These are phyloP conservation scores for Phyllachora maydis DNA, from an alignment of 2,329 filamentous ascomycete species.

Conservation along the genomic window DNA sequence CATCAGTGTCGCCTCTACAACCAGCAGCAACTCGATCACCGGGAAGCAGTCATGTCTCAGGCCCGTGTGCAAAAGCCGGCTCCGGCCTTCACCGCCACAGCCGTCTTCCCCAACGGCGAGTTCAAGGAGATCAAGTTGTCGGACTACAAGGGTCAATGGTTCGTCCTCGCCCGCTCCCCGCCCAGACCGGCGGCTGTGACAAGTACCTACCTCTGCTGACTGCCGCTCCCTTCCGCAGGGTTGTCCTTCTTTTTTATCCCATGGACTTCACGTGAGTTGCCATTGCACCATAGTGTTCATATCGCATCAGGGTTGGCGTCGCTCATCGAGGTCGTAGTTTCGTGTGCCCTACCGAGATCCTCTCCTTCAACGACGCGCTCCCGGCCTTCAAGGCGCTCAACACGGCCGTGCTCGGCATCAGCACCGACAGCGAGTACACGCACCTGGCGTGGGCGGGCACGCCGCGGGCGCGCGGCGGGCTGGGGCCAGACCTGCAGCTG, in stretches of 20 bases:
- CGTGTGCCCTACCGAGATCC: slow-evolving; percentile 45
- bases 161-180: slow-evolving; percentile 2
- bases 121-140: slow-evolving; percentile 23
- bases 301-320: too few species aligned
- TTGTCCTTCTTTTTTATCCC: slow-evolving; percentile 45
- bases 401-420: slow-evolving; percentile 37
- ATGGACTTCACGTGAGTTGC: slow-evolving; percentile 49
- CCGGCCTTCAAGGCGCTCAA: slow-evolving; percentile 36
- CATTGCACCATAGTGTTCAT: too few species aligned
- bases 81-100: slow-evolving; percentile 25
- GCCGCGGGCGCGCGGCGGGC: slow-evolving; percentile 36
- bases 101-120: slow-evolving; percentile 24
- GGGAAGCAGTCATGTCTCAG: slow-evolving; percentile 13
- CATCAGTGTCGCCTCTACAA: too few species aligned
- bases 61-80: slow-evolving; percentile 26
- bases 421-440: slow-evolving; percentile 38
- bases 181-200: not conserved
- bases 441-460: slow-evolving; percentile 36
- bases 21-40: not conserved
- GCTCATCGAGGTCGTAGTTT: too few species aligned
- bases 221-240: too few species aligned
- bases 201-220: too few species aligned
- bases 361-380: slow-evolving; percentile 41
- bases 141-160: slow-evolving; percentile 26
- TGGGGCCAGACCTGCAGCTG: slow-evolving; percentile 36